Evolutionary conservation across 768 basidiomycete species (phyloP).

Genomic region (Gloeophyllum trabeum): DNA sequence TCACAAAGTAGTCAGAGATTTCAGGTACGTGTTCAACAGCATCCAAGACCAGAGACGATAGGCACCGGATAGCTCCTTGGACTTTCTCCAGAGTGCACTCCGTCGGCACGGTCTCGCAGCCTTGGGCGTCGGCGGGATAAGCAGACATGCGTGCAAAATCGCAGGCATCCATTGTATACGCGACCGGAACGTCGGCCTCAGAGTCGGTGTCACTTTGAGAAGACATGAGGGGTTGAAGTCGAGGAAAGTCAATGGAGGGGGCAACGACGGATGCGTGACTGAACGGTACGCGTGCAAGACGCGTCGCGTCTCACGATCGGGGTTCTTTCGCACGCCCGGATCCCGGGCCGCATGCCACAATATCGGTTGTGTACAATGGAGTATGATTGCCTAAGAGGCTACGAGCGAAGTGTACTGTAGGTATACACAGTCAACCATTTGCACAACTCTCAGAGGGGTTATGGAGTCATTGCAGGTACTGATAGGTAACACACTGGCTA

Average conservation of each 20-base stretch:
- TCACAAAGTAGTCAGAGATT: neutral
- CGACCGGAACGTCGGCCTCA: constrained; percentile 22
- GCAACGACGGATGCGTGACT: neutral
- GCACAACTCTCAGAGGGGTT: too few relatives aligned
- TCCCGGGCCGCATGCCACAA: too few relatives aligned
- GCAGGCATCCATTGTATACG: constrained; percentile 5
- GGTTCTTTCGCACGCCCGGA: too few relatives aligned
- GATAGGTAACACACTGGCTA: too few relatives aligned
- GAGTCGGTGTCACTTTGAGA: constrained; percentile 42
- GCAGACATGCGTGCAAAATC: neutral
- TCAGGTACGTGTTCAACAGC: neutral
- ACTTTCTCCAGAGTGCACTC: neutral
- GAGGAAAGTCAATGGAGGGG: neutral
- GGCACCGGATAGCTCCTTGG: neutral
- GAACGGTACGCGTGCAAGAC: neutral
- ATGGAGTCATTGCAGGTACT: too few relatives aligned
- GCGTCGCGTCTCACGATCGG: too few relatives aligned
- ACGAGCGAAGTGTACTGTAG: neutral
- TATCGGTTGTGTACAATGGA: too few relatives aligned
- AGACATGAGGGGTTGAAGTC: constrained; percentile 1
- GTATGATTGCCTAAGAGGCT: too few relatives aligned
- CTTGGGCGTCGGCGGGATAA: neutral
- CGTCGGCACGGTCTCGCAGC: neutral
- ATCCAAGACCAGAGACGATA: neutral
- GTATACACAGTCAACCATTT: too few relatives aligned